Base-by-base conservation (phyloP, 768 basidiomycete genomes). In the Podaxis pistillaris region DNA sequence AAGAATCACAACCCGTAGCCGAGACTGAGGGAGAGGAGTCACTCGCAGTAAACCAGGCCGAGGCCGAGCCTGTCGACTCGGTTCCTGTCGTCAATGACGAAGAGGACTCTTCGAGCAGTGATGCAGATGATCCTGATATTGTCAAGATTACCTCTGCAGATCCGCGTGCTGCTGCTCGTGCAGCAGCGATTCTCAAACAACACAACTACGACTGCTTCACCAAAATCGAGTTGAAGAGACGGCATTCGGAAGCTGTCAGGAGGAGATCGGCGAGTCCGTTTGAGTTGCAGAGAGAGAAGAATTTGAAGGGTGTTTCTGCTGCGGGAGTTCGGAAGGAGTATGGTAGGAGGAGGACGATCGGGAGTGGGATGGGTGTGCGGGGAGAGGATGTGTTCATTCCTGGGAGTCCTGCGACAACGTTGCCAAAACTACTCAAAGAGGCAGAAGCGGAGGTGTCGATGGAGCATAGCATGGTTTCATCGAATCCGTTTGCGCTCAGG, bases 111-210 rank as follows among this genome's bases (percentile, higher is more conserved):
- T 64, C 67, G 2, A 66, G 65, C 24, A 70, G 68, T 33, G 77
- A 77, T 50, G 76, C 75, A 4, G 77, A 73, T 17, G 83, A 85
- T 54, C 73, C 77, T 13, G 83, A 83, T n/a, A 76, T 96, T 4
- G 86, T 97, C 65, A 89, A 91, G 76, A 91, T 96, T 64, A 88
- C 88, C 2, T 93, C 91, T 63, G 84, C 86, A 22, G 91, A 96
- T 72, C 91, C 95, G 1, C 81, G 82, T 63, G 93, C 93, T 17
- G 95, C 95, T 51, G 95, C 94, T 1, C 79, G 92, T 53, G 95
- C 94, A n/a, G 94, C 93, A 37, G 95, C 95, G 0, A 95, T 97
- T 63, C 78, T 97, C 67, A 94, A 91, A 74, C 83, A 92, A 89
- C 89, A 96, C 68, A 89, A 95, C 73, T 91, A 93, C 67, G 94